phyloP scores from a whole-genome alignment of 2,329 filamentous ascomycete genomes.

The Ophiognomonia clavigignenti-juglandacearum region DNA sequence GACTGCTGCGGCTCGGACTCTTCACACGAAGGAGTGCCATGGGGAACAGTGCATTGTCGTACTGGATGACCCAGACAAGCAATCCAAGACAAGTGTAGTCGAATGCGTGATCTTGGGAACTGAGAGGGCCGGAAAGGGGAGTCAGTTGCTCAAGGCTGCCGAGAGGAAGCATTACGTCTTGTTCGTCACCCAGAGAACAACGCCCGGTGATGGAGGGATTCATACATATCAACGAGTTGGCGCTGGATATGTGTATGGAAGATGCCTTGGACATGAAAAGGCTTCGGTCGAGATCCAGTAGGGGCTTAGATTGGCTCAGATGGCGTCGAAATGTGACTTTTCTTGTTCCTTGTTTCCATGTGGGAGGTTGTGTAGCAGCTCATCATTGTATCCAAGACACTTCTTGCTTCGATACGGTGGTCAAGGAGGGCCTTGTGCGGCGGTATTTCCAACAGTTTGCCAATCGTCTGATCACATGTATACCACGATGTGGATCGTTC shows the following conservation, averaged over 20 bases:
- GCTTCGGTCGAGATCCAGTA: not conserved
- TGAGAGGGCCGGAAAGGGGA: not conserved
- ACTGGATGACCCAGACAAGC: not conserved
- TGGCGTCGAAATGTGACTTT: too few species aligned
- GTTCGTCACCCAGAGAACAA: not conserved
- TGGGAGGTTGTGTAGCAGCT: too few species aligned
- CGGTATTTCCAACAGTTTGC: too few species aligned
- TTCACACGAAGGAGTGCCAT: not conserved
- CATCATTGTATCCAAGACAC: too few species aligned
- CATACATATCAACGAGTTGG: constrained; percentile 2
- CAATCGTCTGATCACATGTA: too few species aligned
- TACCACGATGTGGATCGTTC: too few species aligned
- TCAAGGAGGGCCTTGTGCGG: too few species aligned
- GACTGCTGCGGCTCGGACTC: not conserved
- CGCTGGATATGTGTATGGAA: constrained; percentile 3
- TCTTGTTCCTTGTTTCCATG: too few species aligned
- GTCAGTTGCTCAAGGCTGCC: not conserved
- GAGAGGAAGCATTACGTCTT: constrained; percentile 1
- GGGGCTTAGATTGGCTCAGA: too few species aligned
- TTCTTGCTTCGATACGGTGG: too few species aligned
- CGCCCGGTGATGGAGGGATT: not conserved
- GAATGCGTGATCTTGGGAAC: not conserved
- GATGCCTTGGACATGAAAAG: not conserved
- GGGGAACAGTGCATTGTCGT: not conserved
- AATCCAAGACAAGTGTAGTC: not conserved